Evolutionary conservation across 305 asterid genomes (phyloP), one percentile per base, ranked within the genome.

Genomic region (Coffea humblotiana): DNA sequence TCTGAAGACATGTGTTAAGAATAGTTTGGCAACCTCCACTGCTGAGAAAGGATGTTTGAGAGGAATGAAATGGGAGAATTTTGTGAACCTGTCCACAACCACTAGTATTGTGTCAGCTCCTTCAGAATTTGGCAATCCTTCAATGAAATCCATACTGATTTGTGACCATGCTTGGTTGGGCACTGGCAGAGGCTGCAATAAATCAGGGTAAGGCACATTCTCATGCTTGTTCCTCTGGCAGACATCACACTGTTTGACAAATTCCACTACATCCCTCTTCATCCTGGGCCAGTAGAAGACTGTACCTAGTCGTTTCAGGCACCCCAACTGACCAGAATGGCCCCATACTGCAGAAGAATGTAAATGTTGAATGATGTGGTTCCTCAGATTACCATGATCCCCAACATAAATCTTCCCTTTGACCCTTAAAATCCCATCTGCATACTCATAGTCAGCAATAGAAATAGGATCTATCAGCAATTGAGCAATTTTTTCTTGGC

Each of bases 11-110:
- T 21, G 19, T 81, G 78, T 29, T 37, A 3, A 29, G 49, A 49
- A 0, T 1, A 3, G 19, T 23, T 9, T 70, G 64, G 0, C 32
- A 29, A 82, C 54, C 0, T 1, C 0, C 0, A 0, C 1, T 0
- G 79, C 51, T n/a, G 23, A 2, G 32, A 29, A 72, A 0, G 68
- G 78, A 0, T 60, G 67, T 7, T 13, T 8, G 15, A 75, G 37
- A 0, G 58, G 15, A 45, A 21, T 0, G 11, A 71, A 45, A 23
- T 71, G 60, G 2, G 52, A 27, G 9, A 27, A 61, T 13, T 74
- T 49, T 0, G 77, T 74, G 0, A 75, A 35, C 13, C 15, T 75
- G 21, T 75, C 79, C 0, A 75, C 56, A 7, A 75, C 71, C 29
- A 75, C 56, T 8, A 75, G 0, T 0, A 75, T 60, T 1, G 19